Evolutionary conservation across 2,329 filamentous ascomycete genomes (phyloP).

Genomic region (Fusarium heterosporum): DNA sequence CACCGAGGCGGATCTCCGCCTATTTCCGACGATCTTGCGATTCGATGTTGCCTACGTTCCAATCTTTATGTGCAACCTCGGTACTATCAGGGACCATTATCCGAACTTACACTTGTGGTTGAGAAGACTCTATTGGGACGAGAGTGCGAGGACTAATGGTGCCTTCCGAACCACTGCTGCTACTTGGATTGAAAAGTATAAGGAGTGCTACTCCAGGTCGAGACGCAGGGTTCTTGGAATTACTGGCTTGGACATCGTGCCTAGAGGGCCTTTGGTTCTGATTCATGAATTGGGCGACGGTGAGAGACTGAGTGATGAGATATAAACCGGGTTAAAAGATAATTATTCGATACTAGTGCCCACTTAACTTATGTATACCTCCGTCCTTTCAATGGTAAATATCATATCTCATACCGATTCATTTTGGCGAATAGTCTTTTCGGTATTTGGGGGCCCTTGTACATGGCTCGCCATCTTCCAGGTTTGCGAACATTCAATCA

Average conservation of each 20-base stretch:
- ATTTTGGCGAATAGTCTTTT: too few species aligned
- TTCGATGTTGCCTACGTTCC: conserved; percentile 78
- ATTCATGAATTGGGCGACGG: conserved; percentile 24
- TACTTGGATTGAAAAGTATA: conserved; percentile 59
- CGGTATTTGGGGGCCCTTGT: too few species aligned
- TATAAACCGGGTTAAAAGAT: not conserved
- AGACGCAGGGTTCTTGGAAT: conserved; percentile 46
- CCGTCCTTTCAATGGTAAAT: too few species aligned
- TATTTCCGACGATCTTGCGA: conserved; percentile 74
- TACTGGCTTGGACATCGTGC: conserved; percentile 47
- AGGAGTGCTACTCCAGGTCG: conserved; percentile 45
- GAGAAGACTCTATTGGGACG: conserved; percentile 77
- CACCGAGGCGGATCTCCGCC: conserved; percentile 76
- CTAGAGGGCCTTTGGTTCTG: conserved; percentile 40
- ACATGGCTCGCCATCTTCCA: not conserved
- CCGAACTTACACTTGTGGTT: conserved; percentile 77
- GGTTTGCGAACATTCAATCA: conserved; percentile 2
- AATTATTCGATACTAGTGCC: rapidly evolving
- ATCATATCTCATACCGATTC: too few species aligned
- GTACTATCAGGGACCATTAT: conserved; percentile 72
- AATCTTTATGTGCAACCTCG: conserved; percentile 73
- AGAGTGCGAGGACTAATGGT: conserved; percentile 54
- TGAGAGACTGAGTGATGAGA: not conserved
- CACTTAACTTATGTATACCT: not conserved
- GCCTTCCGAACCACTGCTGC: conserved; percentile 77